Percentiles rank a stretch among this genome's conserved stretches.
phyloP scores from a whole-genome alignment of 495 filamentous ascomycete genomes.

The Aspergillus campestris region DNA sequence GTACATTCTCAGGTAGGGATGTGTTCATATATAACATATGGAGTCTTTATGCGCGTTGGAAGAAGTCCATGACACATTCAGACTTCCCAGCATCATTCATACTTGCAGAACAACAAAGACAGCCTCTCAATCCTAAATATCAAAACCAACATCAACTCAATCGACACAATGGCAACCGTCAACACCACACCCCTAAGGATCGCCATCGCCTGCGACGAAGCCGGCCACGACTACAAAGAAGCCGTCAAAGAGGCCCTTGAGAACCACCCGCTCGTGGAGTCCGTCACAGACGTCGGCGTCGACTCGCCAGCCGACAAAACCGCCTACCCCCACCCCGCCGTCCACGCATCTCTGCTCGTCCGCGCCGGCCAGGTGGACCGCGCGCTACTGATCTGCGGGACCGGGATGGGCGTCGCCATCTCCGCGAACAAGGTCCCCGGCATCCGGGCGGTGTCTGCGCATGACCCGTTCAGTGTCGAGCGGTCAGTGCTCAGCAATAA shows the following conservation, averaged over 20 bases:
- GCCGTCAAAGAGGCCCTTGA: conserved; percentile 58
- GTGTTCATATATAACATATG: no score
- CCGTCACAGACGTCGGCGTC: conserved; percentile 53
- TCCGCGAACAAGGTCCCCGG: conserved; percentile 66
- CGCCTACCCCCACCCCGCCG: conserved; percentile 62
- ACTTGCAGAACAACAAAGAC: no score
- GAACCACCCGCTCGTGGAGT: conserved; percentile 45
- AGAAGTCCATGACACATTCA: no score
- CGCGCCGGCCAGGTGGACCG: conserved; percentile 50
- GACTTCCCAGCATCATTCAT: no score
- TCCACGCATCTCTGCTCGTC: conserved; percentile 50
- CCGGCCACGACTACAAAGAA: conserved; percentile 60
- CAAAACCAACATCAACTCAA: background rate
- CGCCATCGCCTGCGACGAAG: conserved; percentile 48
- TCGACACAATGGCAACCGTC: background rate
- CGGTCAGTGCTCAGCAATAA: conserved; percentile 62
- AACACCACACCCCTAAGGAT: conserved; percentile 25
- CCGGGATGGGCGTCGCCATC: conserved; percentile 66
- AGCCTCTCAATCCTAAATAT: background rate
- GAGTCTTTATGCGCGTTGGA: no score
- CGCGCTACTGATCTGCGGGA: conserved; percentile 65
- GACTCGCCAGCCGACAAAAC: conserved; percentile 51
- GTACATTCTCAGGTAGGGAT: no score
- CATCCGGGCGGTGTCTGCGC: conserved; percentile 63
- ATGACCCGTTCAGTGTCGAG: conserved; percentile 64